Evolutionary conservation across 306 rosid genomes (phyloP), one percentile per base, ranked within the genome.

Genomic region (Prunus mume): DNA sequence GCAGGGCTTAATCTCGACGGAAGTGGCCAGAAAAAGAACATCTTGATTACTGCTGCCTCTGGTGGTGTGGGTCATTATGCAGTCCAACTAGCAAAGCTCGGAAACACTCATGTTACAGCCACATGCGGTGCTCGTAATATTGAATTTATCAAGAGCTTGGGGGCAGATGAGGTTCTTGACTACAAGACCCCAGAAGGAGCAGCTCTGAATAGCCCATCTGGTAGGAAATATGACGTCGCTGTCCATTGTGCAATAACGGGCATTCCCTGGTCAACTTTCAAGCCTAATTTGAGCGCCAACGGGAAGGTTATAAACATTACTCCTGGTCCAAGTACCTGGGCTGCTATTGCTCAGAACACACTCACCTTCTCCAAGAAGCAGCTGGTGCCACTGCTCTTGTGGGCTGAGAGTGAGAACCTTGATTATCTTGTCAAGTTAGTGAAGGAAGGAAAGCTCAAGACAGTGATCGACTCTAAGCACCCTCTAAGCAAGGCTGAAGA

Each of bases 41-140:
- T 93, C 64, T 73, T 93, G 81, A 24, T 93, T 63, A 93, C 98
- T 12, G 98, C 97, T 22, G 97, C 97, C 72, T 93, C 92, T 1
- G 97, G 98, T 6, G 98, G 98, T 34, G 96, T 93, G 43, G 98
- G 97, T 9, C 96, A 88, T 30, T 89, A 89, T 55, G 97, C 92
- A 1, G 87, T 93, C 74, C 98, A 93, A 77, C 69, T 93, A 12
- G 96, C 98, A 18, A 93, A 93, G 87, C 88, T 93, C 1, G 96
- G 90, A 28, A 93, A 93, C 81, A 71, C 93, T 14, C 93, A 90
- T 28, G 95, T 93, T 27, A 93, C 96, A 0, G 90, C 93, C 63
- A 93, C 98, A 0, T 93, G 98, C 55, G 95, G 98, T n/a, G 87
- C 88, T 19, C 93, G 95, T 78, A 93, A 93, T 87, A 68, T 89